Evolutionary conservation across 2,329 filamentous ascomycete species (phyloP), one percentile per base, ranked within the genome.

Genomic region (Verticillium albo-atrum): DNA sequence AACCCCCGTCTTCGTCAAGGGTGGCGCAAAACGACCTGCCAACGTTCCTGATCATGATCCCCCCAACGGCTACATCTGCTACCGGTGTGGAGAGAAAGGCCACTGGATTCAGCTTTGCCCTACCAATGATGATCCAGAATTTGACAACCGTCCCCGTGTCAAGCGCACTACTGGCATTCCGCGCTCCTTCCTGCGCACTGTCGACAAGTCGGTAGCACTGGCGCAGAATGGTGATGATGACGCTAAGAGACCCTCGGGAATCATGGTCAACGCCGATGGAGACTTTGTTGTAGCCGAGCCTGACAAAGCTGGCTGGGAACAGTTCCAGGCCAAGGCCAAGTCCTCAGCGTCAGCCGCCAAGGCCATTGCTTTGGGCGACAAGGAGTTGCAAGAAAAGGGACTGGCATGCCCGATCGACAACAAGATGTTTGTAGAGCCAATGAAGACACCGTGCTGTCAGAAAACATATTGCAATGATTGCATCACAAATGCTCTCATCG

Each of bases 401-500:
- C 81, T 99, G 72, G 89, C 95, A 76, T 99, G 95, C 82, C 85
- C 92, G 66, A 90, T 98, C 82, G 95, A 98, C 87, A 96, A 96
- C 79, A 93, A 91, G 77, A 89, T 97, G 85, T 97, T 98, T 79
- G 89, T 96, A 87, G 92, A 97, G 75, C 94, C 95, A 84, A 95
- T 96, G 84, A 96, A 97, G 86, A 98, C 95, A 72, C 94, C 95
- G 67, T 99, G 95, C 85, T 99, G 95, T 83, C 86, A 90, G 79
- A 96, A 90, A 85, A 97, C 93, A 73, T 99, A 96, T 83, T 99
- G 95, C 84, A 95, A 95, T 86, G 92, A 97, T 75, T 99, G 95
- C 89, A 97, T 99, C 79, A 96, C 95, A 75, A 97, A 97, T 85
- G 91, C 93, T 77, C 88, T 99, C 77, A 94, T 97, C 78, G 93